Evolutionary conservation across 108 stramenopile species (phyloP).

Genomic region (Nitzschia sp.): DNA sequence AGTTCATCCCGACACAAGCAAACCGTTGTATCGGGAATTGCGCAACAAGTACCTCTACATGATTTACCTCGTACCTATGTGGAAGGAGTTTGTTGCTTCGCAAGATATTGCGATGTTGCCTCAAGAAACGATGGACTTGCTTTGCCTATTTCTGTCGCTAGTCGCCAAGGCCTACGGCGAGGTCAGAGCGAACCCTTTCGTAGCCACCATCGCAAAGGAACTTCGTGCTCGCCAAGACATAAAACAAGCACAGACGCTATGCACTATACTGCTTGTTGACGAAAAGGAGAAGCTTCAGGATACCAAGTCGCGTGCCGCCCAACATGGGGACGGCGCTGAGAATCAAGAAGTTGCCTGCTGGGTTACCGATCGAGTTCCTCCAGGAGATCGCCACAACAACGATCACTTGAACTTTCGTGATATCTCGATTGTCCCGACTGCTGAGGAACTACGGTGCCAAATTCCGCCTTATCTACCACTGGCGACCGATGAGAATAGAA

Average conservation of each 20-base stretch:
- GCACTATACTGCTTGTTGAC: not conserved
- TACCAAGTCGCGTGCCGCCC: not conserved
- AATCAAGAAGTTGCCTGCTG: conserved; percentile 43
- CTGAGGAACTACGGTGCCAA: conserved; percentile 39
- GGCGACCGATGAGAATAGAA: not conserved
- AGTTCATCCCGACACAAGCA: not conserved
- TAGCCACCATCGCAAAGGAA: not conserved
- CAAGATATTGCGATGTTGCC: not conserved
- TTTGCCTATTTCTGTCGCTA: not conserved
- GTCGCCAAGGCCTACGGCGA: not conserved
- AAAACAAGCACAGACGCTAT: not conserved
- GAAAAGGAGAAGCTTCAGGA: not conserved
- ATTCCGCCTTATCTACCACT: not conserved
- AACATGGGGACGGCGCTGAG: not conserved
- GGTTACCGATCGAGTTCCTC: conserved; percentile 44
- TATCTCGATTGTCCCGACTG: conserved; percentile 46
- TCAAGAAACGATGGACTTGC: not conserved
- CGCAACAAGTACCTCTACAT: not conserved
- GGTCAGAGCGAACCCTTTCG: not conserved
- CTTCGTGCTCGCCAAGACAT: not conserved
- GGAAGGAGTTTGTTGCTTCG: not conserved
- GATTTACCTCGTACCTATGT: not conserved
- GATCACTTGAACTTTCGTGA: conserved; percentile 52
- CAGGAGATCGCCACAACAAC: conserved; percentile 57
- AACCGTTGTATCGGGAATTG: not conserved